Evolutionary conservation across 768 basidiomycete species (phyloP), one percentile per base, ranked within the genome.

Genomic region (Mycena albidolilacea): DNA sequence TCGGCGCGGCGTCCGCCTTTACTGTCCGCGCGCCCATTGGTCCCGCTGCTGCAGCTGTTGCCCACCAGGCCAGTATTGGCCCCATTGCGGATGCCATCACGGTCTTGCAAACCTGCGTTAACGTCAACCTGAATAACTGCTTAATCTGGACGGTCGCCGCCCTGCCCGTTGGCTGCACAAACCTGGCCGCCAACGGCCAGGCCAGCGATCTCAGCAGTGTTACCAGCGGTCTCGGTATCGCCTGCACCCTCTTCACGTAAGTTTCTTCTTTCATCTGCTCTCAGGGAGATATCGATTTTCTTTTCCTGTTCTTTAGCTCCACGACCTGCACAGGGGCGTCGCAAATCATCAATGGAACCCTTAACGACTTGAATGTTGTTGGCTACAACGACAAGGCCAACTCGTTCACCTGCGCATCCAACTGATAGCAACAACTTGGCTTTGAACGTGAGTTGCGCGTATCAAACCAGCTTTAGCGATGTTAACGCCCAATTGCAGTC

Each of bases 181-280:
- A 55, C 70, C 46, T 69, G 23, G 61, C 64, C 38, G 61, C 70
- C 43, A 55, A 37, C 67, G 74, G 74, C 57, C 74, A 75, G 55
- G 66, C 64, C 39, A 67, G 58, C 46, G 39, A 44, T 39, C 63
- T 75, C 38, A 60, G 68, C 63, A 75, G 74, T 37, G 69, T 60
- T 30, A 15, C 46, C 2, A 64, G 48, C 46, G 37, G 46, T 2
- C 14, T 37, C 41, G 74, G 74, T 37, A 48, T 75, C 17, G 60
- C 59, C 35, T 75, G 74, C 69, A 75, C 66, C 55, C 70, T 75
- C n/a, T 75, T 75, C 66, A 71, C 74, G 74, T 75, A n/a, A 8
- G 38, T 52, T 21, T 62, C 7, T 41, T n/a, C 52, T 14, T 54
- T 9, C 30, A 12, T 37, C 11, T n/a, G 10, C 12, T 55, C 15